phyloP scores from a whole-genome alignment of 331 rosid genomes.

The Arachis monticola region DNA sequence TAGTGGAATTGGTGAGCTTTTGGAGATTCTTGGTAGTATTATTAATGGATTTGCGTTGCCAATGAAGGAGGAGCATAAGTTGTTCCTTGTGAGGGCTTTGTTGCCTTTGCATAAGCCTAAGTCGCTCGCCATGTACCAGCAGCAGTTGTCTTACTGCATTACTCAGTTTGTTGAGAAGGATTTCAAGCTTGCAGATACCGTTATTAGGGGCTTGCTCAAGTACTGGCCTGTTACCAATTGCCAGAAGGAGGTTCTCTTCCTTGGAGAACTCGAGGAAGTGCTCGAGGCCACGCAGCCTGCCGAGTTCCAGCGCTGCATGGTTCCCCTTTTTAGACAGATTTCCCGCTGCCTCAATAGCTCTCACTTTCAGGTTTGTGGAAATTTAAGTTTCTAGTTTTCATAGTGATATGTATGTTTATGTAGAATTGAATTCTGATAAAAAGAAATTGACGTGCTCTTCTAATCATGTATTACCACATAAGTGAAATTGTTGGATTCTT shows the following conservation, averaged over 20 bases:
- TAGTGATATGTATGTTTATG: neutral
- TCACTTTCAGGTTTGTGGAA: conserved; percentile 87
- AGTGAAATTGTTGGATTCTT: neutral
- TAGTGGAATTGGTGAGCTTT: conserved; percentile 88
- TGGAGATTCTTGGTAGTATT: conserved; percentile 97
- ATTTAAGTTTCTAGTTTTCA: neutral
- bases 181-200: conserved; percentile 92
- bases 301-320: conserved; percentile 96
- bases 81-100: conserved; percentile 93
- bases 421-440: neutral
- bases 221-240: conserved; percentile 97
- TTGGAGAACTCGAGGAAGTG: conserved; percentile 98
- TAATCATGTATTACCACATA: neutral
- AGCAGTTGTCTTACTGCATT: conserved; percentile 90
- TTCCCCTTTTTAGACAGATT: conserved; percentile 92
- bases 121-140: conserved; percentile 70
- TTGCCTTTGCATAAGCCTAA: conserved; percentile 95
- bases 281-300: conserved; percentile 93
- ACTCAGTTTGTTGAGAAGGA: conserved; percentile 98
- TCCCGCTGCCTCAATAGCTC: conserved; percentile 90
- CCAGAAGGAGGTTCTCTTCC: conserved; percentile 94
- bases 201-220: conserved; percentile 87
- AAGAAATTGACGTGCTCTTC: too few species aligned
- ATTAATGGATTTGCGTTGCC: conserved; percentile 97
- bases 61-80: conserved; percentile 98